Percentiles rank a stretch among this genome's conserved stretches.
Evolutionary conservation across 2,329 filamentous ascomycete genomes (phyloP).

Genomic region (Thelonectria blattea): DNA sequence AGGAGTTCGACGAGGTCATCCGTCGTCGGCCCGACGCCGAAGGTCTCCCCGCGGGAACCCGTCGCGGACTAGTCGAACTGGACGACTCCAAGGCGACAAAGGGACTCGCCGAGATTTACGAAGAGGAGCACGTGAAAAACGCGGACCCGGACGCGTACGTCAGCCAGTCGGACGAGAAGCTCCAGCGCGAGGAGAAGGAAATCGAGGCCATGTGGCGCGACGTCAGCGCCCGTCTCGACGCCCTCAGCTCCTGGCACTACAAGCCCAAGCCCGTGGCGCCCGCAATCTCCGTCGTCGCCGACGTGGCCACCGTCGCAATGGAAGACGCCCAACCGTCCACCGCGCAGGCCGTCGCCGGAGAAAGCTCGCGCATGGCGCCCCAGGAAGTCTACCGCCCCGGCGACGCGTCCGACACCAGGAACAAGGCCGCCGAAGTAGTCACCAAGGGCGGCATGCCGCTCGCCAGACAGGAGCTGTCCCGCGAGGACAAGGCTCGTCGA

Average conservation of each 20-base stretch:
- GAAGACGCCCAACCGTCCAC: constrained; percentile 92
- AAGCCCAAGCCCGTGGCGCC: constrained; percentile 84
- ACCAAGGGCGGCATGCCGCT: constrained; percentile 79
- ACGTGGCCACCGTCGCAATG: constrained; percentile 91
- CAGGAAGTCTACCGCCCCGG: constrained; percentile 93
- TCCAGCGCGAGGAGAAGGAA: constrained; percentile 81
- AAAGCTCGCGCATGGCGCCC: constrained; percentile 80
- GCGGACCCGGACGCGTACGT: constrained; percentile 80
- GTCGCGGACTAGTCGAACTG: constrained; percentile 78
- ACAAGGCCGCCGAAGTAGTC: constrained; percentile 68
- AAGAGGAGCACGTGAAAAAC: constrained; percentile 84
- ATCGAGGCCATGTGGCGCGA: constrained; percentile 84
- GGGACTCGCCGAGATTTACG: constrained; percentile 90
- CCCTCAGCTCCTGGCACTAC: constrained; percentile 93
- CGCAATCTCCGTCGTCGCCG: constrained; percentile 84
- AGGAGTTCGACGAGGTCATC: constrained; percentile 91
- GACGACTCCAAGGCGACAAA: constrained; percentile 89
- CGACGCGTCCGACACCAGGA: constrained; percentile 53
- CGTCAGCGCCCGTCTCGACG: constrained; percentile 80
- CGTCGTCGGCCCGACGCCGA: constrained; percentile 79
- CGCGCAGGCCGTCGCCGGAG: constrained; percentile 73
- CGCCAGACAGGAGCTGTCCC: constrained; percentile 82
- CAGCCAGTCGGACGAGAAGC: constrained; percentile 81
- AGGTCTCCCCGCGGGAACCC: constrained; percentile 63
- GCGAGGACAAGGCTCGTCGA: constrained; percentile 81